Percentiles rank a stretch among this genome's conserved stretches.
These are phyloP conservation scores for Sphenostylis stenocarpa DNA, from an alignment of 306 rosid species.

Conservation along the genomic window DNA sequence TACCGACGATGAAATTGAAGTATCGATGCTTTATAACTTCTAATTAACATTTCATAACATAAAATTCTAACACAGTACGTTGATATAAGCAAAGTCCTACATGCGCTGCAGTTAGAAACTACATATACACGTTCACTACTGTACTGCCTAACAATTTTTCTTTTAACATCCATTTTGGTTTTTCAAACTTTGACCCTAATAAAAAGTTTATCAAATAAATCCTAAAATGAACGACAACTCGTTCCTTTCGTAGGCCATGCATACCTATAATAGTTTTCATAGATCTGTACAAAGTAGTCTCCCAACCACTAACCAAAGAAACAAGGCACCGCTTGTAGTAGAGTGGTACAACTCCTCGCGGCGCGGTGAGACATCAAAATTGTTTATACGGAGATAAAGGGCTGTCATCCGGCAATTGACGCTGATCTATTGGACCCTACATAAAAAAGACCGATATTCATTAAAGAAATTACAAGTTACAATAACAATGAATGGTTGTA, in stretches of 20 bases:
- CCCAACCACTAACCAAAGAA: background rate
- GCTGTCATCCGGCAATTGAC: slow-evolving; percentile 5
- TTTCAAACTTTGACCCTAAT: background rate
- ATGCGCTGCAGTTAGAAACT: background rate
- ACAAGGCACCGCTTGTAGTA: background rate
- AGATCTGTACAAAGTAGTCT: slow-evolving; percentile 30
- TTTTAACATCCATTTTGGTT: background rate
- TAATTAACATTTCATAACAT: background rate
- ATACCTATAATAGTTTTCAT: slow-evolving; percentile 12
- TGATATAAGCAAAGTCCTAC: background rate
- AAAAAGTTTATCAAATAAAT: background rate
- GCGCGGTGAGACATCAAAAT: background rate
- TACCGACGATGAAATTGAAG: too few species aligned
- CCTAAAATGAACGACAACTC: background rate
- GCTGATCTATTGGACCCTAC: slow-evolving; percentile 44
- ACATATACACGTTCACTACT: background rate
- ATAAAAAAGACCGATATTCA: background rate
- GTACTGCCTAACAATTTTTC: background rate
- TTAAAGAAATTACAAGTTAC: background rate
- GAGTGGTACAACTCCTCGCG: background rate
- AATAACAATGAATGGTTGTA: background rate
- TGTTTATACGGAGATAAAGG: background rate
- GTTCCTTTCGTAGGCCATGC: background rate
- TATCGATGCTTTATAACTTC: too few species aligned
- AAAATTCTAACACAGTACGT: background rate